These are phyloP conservation scores for Pigoraptor vietnamica DNA, from an alignment of 78 protist species.

Conservation along the genomic window DNA sequence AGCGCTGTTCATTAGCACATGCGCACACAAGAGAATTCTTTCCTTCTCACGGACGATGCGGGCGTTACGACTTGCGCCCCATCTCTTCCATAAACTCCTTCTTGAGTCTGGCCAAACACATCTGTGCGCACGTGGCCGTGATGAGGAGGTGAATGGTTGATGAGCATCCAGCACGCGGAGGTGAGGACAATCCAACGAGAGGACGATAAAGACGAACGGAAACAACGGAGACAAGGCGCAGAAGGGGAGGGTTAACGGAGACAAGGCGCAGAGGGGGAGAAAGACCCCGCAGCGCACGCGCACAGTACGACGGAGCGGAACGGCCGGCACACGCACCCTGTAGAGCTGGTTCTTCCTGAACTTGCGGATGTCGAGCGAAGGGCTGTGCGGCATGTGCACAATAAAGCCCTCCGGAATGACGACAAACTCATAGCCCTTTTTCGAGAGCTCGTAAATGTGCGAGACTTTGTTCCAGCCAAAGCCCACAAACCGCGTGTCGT, in stretches of 20 bases:
- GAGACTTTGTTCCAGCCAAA: conserved; percentile 10
- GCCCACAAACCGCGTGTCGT: background rate
- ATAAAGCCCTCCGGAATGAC: background rate
- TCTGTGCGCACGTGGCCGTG: no score
- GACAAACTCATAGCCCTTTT: background rate
- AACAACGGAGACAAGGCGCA: no score
- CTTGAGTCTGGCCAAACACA: background rate
- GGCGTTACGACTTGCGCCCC: no score
- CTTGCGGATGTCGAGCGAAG: conserved; percentile 2
- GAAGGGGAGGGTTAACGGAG: no score
- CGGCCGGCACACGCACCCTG: background rate
- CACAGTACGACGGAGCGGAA: background rate
- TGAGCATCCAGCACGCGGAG: background rate
- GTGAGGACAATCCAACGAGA: background rate
- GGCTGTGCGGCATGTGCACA: background rate
- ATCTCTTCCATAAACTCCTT: background rate
- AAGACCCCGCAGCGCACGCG: no score
- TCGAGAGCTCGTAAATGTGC: background rate
- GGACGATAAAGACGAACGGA: no score
- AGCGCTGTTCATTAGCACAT: no score
- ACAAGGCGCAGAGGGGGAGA: no score
- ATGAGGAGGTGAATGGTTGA: no score
- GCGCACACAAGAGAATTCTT: no score
- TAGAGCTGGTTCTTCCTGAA: background rate
- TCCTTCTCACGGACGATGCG: no score